Evolutionary conservation across 371 early-diverging fungal genomes (phyloP).

Genomic region (Paraphysoderma sedebokerense): DNA sequence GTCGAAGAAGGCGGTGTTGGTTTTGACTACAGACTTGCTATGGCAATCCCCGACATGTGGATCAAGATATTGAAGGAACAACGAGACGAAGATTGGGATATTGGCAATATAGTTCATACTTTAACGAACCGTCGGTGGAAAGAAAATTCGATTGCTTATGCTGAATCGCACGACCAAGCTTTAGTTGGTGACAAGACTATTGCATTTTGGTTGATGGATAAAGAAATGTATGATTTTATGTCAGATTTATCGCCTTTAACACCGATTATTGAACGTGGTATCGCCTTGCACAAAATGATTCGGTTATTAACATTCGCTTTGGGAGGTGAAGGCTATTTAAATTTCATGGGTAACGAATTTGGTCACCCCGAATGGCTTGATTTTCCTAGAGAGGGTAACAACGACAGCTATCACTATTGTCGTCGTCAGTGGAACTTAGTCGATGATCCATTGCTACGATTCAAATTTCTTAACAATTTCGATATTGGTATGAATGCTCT

Average conservation of each 20-base stretch:
- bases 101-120: constrained; percentile 66
- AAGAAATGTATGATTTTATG: constrained; percentile 94
- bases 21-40: constrained; percentile 89
- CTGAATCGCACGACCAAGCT: constrained; percentile 93
- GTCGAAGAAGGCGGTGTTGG: constrained; percentile 85
- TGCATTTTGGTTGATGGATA: constrained; percentile 97
- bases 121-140: constrained; percentile 73
- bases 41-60: constrained; percentile 99
- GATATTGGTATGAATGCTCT: constrained; percentile 65
- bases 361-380: constrained; percentile 98
- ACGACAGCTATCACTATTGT: constrained; percentile 80
- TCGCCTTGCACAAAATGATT: constrained; percentile 91
- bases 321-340: constrained; percentile 90
- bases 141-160: constrained; percentile 83
- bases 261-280: constrained; percentile 81
- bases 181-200: constrained; percentile 93
- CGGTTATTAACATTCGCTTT: constrained; percentile 69
- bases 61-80: constrained; percentile 85
- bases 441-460: constrained; percentile 68
- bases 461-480: constrained; percentile 78
- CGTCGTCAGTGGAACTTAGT: constrained; percentile 85
- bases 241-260: constrained; percentile 60
- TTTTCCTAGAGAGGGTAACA: constrained; percentile 87
- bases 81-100: constrained; percentile 86
- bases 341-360: constrained; percentile 93